Evolutionary conservation across 768 basidiomycete genomes (phyloP).

Genomic region (Lentinula detonsa): DNA sequence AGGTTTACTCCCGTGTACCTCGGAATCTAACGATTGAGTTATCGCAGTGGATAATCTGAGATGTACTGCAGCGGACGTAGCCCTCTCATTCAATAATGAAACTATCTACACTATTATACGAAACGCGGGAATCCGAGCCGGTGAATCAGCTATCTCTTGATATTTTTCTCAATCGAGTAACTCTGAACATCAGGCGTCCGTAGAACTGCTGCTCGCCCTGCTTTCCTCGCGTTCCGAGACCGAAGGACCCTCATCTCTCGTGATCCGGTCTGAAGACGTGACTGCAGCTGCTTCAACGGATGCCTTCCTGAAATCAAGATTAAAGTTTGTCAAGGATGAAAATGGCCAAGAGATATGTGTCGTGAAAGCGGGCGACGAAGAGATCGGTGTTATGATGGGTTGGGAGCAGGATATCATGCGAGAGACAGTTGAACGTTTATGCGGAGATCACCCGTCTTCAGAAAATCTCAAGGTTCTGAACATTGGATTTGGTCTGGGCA

Average conservation of each 20-base stretch:
- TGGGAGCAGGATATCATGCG: slow-evolving; percentile 92
- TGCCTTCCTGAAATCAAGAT: slow-evolving; percentile 63
- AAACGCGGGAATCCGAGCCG: slow-evolving; percentile 90
- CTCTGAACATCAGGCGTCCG: slow-evolving; percentile 6
- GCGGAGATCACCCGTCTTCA: slow-evolving; percentile 41
- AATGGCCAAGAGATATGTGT: slow-evolving; percentile 82
- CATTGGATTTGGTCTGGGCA: slow-evolving; percentile 91
- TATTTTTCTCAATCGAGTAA: neutral
- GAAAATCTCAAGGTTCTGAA: slow-evolving; percentile 69
- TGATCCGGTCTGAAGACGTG: slow-evolving; percentile 43
- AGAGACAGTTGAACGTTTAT: slow-evolving; percentile 67
- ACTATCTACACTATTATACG: slow-evolving; percentile 72
- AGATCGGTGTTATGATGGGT: slow-evolving; percentile 99
- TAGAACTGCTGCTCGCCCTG: slow-evolving; percentile 68
- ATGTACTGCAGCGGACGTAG: slow-evolving; percentile 86
- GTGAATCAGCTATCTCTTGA: slow-evolving; percentile 34
- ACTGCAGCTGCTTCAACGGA: slow-evolving; percentile 59
- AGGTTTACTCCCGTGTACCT: slow-evolving; percentile 9
- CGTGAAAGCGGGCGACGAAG: slow-evolving; percentile 55
- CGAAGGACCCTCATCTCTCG: slow-evolving; percentile 23
- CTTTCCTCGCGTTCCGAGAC: slow-evolving; percentile 44
- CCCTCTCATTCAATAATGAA: slow-evolving; percentile 77
- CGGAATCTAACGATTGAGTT: neutral
- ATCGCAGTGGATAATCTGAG: slow-evolving; percentile 65
- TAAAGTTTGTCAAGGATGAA: slow-evolving; percentile 65